Conservation (phyloP, 2,329 filamentous ascomycete genomes). For the Xylaria digitata region DNA sequence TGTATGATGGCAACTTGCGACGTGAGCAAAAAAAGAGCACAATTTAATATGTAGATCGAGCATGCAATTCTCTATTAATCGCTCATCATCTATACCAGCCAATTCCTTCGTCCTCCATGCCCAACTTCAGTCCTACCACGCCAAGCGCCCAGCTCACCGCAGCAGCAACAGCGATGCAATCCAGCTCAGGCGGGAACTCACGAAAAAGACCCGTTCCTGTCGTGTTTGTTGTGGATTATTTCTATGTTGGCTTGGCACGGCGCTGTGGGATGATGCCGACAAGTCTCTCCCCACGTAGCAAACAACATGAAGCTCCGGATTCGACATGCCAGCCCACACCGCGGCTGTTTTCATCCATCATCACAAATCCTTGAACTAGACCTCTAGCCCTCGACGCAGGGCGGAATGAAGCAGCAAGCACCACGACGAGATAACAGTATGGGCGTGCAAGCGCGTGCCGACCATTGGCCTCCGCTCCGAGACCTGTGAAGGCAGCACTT, state of each 20-base stretch:
- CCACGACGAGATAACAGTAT: slow-evolving; percentile 26
- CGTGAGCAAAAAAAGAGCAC: background rate
- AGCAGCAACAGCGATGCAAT: slow-evolving; percentile 14
- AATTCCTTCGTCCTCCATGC: slow-evolving; percentile 4
- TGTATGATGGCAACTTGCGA: too few species aligned
- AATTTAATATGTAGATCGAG: slow-evolving; percentile 9
- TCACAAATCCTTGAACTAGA: slow-evolving; percentile 33
- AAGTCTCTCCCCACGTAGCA: slow-evolving; percentile 3
- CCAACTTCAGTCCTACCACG: background rate
- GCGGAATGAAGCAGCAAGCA: slow-evolving; percentile 28
- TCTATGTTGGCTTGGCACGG: slow-evolving; percentile 6
- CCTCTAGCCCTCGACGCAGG: slow-evolving; percentile 17
- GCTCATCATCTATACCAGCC: slow-evolving; percentile 15
- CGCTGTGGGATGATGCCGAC: slow-evolving; percentile 10
- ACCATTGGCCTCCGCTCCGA: slow-evolving; percentile 8
- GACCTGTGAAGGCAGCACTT: slow-evolving; percentile 12
- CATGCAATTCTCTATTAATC: slow-evolving; percentile 23
- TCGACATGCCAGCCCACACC: slow-evolving; percentile 16
- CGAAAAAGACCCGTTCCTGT: slow-evolving; percentile 10
- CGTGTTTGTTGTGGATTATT: slow-evolving; percentile 4
- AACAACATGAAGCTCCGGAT: slow-evolving; percentile 32
- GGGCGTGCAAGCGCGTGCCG: slow-evolving; percentile 11
- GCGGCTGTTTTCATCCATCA: slow-evolving; percentile 30
- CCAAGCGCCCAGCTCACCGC: background rate
- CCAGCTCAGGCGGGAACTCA: background rate